Percentiles rank a stretch among this genome's conserved stretches.
Evolutionary conservation across 768 basidiomycete species (phyloP).

Genomic region (Symmetrospora coprosmae): DNA sequence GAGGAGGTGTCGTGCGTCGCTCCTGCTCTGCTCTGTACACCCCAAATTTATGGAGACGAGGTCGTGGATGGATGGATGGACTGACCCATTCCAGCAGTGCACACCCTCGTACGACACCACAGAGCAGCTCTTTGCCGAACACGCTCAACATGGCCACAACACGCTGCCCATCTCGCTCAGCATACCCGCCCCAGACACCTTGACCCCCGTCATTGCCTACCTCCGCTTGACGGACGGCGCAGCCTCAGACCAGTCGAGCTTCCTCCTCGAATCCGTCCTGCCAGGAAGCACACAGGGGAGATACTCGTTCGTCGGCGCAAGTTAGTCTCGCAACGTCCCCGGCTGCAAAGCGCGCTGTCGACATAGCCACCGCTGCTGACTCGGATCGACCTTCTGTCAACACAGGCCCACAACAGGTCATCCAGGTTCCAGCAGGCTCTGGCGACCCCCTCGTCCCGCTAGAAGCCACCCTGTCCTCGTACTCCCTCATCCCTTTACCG

Average conservation of each 20-base stretch:
- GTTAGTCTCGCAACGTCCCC: conserved; percentile 41
- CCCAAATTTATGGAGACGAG: no score
- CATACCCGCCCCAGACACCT: conserved; percentile 88
- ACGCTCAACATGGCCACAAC: conserved; percentile 11
- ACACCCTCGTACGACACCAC: background rate
- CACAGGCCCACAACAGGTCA: conserved; percentile 82
- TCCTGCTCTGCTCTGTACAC: no score
- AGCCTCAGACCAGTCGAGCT: conserved; percentile 42
- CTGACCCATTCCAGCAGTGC: background rate
- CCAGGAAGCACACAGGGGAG: conserved; percentile 80
- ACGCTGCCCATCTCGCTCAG: conserved; percentile 40
- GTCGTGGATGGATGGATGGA: background rate
- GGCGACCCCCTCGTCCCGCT: conserved; percentile 78
- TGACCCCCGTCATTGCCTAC: conserved; percentile 95
- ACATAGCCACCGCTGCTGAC: no score
- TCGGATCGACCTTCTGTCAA: no score
- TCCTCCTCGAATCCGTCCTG: conserved; percentile 81
- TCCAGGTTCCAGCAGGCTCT: conserved; percentile 53
- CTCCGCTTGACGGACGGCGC: conserved; percentile 62
- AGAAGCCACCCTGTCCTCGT: conserved; percentile 68
- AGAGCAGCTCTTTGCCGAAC: background rate
- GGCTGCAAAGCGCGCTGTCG: background rate
- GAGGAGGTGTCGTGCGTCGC: no score
- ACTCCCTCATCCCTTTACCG: conserved; percentile 37
- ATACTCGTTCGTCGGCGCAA: conserved; percentile 91